Conservation (phyloP, 2,329 filamentous ascomycete species). For the Colletotrichum neosansevieriae region DNA sequence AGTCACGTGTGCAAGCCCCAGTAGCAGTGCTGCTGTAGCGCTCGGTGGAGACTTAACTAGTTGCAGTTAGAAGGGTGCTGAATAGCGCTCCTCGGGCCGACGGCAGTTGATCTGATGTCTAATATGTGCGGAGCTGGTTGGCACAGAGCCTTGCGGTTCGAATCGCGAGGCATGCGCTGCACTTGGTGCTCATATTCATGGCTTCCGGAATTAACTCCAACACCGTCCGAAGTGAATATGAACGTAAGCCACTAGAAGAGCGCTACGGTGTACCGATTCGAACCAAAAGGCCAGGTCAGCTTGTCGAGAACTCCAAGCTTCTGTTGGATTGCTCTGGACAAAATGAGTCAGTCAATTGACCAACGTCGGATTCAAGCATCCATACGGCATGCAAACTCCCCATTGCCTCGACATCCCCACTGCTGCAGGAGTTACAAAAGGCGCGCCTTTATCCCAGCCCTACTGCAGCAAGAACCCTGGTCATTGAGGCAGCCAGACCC, state of each 20-base stretch:
- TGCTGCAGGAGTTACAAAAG: conserved; percentile 5
- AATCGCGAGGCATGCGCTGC: background rate
- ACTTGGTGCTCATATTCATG: background rate
- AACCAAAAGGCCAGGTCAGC: conserved; percentile 1
- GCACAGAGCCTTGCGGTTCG: conserved; percentile 3
- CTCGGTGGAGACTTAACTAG: too few species aligned
- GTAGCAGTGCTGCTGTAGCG: too few species aligned
- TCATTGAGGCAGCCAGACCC: background rate
- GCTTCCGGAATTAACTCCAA: conserved; percentile 1
- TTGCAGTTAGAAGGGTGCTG: too few species aligned
- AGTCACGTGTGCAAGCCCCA: too few species aligned
- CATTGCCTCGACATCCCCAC: background rate
- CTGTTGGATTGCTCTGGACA: background rate
- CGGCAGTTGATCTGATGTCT: conserved; percentile 15
- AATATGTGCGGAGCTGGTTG: conserved; percentile 24
- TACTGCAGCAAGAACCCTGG: conserved; percentile 13
- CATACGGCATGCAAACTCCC: conserved; percentile 2
- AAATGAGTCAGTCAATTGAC: conserved; percentile 19
- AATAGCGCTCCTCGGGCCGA: too few species aligned
- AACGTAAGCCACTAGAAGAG: background rate
- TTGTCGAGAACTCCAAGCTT: background rate
- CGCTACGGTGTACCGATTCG: background rate
- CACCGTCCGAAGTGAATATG: background rate
- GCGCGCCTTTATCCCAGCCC: background rate
- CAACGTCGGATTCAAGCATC: background rate